Conservation (phyloP, 768 basidiomycete genomes). For the Kwoniella pini region DNA sequence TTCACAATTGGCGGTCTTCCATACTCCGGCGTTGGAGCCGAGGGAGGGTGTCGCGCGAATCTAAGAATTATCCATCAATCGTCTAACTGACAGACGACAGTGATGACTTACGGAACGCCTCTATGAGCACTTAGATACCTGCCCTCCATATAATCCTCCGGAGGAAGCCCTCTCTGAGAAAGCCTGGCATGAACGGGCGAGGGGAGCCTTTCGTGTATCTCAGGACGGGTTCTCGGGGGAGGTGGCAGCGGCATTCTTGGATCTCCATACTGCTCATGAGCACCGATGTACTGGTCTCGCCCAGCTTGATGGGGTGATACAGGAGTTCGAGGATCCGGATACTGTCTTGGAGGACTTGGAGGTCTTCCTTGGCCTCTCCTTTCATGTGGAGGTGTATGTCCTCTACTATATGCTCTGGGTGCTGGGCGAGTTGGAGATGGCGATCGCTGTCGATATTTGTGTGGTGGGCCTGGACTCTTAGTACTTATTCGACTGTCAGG, state of each 20-base stretch:
- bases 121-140: not conserved
- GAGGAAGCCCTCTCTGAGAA: no score
- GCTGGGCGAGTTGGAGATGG: constrained; percentile 5
- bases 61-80: no score
- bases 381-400: not conserved
- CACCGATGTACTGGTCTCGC: not conserved
- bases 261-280: not conserved
- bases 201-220: no score
- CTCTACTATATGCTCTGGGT: not conserved
- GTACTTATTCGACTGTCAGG: constrained; percentile 8
- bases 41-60: no score
- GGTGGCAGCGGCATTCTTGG: not conserved
- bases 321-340: constrained; percentile 10
- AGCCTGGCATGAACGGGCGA: no score
- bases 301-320: not conserved
- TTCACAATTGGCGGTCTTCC: no score
- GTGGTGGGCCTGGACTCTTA: not conserved
- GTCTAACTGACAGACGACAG: no score
- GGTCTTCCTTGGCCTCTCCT: not conserved
- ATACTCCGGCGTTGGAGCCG: no score
- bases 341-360: not conserved
- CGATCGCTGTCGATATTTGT: constrained; percentile 2
- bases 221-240: not conserved
- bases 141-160: not conserved
- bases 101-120: not conserved